Evolutionary conservation across 1,139 yeast species (phyloP).

Genomic region (Hansenula sp.): DNA sequence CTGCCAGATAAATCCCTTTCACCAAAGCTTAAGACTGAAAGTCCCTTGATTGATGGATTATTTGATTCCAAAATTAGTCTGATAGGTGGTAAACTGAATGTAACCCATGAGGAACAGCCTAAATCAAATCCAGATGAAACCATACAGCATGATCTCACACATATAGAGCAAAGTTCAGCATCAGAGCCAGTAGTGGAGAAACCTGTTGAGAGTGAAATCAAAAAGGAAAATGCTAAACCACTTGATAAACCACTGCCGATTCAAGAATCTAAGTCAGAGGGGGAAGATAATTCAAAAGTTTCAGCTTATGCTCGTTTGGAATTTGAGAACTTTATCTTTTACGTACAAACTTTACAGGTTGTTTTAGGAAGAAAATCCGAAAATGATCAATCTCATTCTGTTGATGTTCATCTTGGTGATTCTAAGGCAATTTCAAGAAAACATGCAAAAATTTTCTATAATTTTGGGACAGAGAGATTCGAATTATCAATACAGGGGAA

Average conservation of each 20-base stretch:
- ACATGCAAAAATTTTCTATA: constrained; percentile 92
- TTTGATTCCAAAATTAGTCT: background rate
- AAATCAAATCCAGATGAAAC: constrained; percentile 5
- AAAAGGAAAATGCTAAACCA: background rate
- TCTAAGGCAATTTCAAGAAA: constrained; percentile 88
- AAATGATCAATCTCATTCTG: constrained; percentile 58
- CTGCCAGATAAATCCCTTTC: background rate
- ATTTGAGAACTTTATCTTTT: constrained; percentile 88
- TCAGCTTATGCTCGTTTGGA: constrained; percentile 94
- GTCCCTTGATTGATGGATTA: constrained; percentile 7
- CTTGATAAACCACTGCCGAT: background rate
- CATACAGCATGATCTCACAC: constrained; percentile 1
- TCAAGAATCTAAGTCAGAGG: background rate
- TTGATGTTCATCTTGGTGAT: constrained; percentile 88
- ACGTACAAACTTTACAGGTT: constrained; percentile 93
- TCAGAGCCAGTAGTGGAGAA: constrained; percentile 11
- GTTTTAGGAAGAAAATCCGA: constrained; percentile 85
- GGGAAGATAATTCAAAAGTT: constrained; percentile 44
- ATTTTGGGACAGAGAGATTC: constrained; percentile 90
- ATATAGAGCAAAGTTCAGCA: background rate
- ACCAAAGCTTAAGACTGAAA: constrained; percentile 2
- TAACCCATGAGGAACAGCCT: background rate
- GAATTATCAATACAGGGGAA: constrained; percentile 88
- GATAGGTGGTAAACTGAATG: background rate
- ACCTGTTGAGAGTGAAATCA: no score